Conservation (phyloP, 2,329 filamentous ascomycete genomes). For the Alternaria consortialis region DNA sequence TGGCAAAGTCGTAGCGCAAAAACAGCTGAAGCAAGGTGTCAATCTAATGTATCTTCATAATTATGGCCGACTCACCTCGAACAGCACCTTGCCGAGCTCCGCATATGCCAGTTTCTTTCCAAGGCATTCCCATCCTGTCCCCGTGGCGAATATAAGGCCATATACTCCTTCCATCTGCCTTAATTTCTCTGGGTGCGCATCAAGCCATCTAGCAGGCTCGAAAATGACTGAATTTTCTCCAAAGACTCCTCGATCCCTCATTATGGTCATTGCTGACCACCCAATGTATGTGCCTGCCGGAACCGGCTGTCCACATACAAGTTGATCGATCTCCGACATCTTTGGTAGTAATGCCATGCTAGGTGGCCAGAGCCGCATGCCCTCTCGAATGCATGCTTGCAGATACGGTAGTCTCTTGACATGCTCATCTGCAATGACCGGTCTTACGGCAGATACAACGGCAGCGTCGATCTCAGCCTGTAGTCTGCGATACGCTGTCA, state of each 20-base stretch:
- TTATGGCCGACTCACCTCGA: background rate
- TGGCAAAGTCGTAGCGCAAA: background rate
- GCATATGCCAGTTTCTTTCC: background rate
- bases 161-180: background rate
- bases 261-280: background rate
- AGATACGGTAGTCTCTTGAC: background rate
- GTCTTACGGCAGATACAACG: background rate
- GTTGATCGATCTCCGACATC: background rate
- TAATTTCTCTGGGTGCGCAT: background rate
- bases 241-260: background rate
- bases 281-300: background rate
- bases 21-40: background rate
- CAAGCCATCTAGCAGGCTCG: background rate
- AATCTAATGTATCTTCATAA: background rate
- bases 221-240: background rate
- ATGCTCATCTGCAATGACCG: background rate
- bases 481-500: background rate
- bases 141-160: background rate
- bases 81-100: background rate
- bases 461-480: background rate
- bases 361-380: background rate
- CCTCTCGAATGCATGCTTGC: slow-evolving; percentile 1
- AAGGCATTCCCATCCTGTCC: background rate
- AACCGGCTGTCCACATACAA: background rate
- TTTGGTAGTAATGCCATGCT: slow-evolving; percentile 1